These are phyloP conservation scores for Ensete ventricosum DNA, from an alignment of 176 grass and related monocot species.

Conservation along the genomic window DNA sequence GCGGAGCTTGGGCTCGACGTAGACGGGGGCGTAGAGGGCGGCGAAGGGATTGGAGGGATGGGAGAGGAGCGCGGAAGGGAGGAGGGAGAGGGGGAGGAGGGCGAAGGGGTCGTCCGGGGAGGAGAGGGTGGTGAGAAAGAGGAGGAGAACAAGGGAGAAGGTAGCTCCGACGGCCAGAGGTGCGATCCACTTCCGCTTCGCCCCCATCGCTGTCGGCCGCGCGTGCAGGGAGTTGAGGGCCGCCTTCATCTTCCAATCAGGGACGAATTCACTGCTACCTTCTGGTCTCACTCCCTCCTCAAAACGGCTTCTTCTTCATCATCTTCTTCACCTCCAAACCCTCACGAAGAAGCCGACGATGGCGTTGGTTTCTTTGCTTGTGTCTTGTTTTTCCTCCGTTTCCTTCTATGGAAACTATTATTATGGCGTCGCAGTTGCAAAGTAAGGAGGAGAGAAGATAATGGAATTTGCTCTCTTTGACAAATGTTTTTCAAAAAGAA, in stretches of 20 bases:
- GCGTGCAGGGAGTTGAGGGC: neutral
- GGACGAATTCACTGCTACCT: neutral
- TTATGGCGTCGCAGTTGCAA: too few species aligned
- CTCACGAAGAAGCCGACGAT: too few species aligned
- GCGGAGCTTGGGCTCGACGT: conserved; percentile 14
- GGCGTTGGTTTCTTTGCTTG: too few species aligned
- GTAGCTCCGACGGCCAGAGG: conserved; percentile 4
- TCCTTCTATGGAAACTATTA: too few species aligned
- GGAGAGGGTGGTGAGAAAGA: conserved; percentile 12
- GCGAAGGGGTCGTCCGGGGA: neutral
- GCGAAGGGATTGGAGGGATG: conserved; percentile 2
- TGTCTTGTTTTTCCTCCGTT: too few species aligned
- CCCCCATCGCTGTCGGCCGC: neutral
- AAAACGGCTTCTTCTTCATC: neutral
- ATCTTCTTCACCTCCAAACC: too few species aligned
- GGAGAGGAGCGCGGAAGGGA: conserved; percentile 10
- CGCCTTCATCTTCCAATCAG: conserved; percentile 1
- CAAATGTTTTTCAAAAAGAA: too few species aligned
- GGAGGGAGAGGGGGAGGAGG: conserved; percentile 1
- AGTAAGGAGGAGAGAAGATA: too few species aligned
- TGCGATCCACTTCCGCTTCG: conserved; percentile 10
- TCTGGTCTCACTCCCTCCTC: neutral
- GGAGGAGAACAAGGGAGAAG: conserved; percentile 10
- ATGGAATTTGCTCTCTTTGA: too few species aligned
- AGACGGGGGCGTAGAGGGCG: conserved; percentile 13